Evolutionary conservation across 169 alveolate genomes (phyloP), one percentile per base, ranked within the genome.

Genomic region (Condylostoma magnum): DNA sequence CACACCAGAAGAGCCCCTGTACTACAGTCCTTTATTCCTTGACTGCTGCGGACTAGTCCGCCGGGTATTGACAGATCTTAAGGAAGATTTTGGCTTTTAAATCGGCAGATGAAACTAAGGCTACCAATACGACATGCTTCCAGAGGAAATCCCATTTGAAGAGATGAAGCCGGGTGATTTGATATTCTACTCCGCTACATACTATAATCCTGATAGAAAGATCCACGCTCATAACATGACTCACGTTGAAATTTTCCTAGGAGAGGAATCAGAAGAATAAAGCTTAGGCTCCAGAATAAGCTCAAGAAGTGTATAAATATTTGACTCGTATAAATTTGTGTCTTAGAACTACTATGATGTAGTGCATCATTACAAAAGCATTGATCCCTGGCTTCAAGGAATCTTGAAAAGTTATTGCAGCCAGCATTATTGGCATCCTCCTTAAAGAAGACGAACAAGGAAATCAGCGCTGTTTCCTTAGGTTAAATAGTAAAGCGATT

Each of bases 11-110:
- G 54, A 58, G 38, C 47, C 41, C 2, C 28, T 52, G 4, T 75
- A 52, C 38, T 69, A 80, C 70, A 60, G 80, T 38, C 87, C 83
- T 33, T 34, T 80, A 15, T 86, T 79, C 71, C 72, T 87, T 53
- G 90, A 87, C 79, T 87, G 93, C 53, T 87, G 90, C 54, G 93
- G 89, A 1, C 60, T 87, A 33, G 87, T 87, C 0, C 55, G 93
- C n/a, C 80, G 83, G 53, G 68, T 77, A 2, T 58, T 87, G 18
- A 69, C 70, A 57, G 85, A 80, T 57, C 51, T 87, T 25, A 78
- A 80, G 68, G 90, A 83, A 41, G 85, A 87, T 63, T 87, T 87
- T 58, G 93, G 93, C 4, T 87, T 87, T 57, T 65, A 77, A 52
- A 56, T 83, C 48, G 82, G 93, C 15, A 70, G 84, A 46, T 87